These are phyloP conservation scores for Colletotrichum lupini DNA, from an alignment of 2,329 filamentous ascomycete genomes.

Conservation along the genomic window DNA sequence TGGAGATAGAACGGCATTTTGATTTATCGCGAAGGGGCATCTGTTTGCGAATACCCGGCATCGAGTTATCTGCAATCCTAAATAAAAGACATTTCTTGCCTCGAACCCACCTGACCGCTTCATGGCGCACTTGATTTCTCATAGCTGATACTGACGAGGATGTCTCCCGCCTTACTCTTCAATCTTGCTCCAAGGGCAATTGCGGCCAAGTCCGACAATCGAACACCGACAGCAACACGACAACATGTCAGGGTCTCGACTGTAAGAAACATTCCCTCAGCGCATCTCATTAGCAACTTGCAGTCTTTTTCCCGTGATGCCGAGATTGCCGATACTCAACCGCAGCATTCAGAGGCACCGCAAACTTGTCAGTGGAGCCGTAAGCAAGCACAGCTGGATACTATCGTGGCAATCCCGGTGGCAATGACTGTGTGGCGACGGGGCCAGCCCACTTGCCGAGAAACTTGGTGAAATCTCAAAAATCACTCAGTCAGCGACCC, in stretches of 20 bases:
- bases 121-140: background rate
- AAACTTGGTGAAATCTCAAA: background rate
- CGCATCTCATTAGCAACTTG: rapidly evolving
- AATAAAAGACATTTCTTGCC: background rate
- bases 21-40: background rate
- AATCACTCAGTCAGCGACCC: background rate
- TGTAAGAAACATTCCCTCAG: background rate
- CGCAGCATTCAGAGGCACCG: background rate
- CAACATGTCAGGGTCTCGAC: background rate
- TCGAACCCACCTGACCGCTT: background rate
- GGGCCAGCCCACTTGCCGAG: background rate
- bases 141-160: background rate
- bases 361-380: background rate
- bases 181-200: background rate
- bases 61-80: background rate
- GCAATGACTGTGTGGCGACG: background rate
- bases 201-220: rapidly evolving
- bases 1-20: background rate
- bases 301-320: background rate
- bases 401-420: background rate
- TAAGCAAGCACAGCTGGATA: background rate
- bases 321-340: background rate
- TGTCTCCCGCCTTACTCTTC: background rate
- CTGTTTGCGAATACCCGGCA: background rate
- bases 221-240: background rate